Percentiles rank a stretch among this genome's conserved stretches.
Conservation (phyloP, 257 asterid genomes). For the Scutellaria galericulata region DNA sequence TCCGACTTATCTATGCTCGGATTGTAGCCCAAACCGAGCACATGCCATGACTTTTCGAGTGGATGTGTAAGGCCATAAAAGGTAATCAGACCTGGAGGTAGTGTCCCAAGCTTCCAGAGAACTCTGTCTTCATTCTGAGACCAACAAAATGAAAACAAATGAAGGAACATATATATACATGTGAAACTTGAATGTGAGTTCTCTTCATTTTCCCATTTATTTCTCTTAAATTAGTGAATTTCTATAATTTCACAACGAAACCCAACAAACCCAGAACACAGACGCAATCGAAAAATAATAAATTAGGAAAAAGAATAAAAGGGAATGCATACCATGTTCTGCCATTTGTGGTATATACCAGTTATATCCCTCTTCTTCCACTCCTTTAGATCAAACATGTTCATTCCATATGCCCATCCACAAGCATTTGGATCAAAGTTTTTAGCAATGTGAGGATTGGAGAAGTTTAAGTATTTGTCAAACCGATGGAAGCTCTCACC, state of each 20-base stretch:
- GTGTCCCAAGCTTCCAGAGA: constrained; percentile 97
- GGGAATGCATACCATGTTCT: constrained; percentile 72
- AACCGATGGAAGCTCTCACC: constrained; percentile 97
- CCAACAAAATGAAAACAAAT: constrained; percentile 26
- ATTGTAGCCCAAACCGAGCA: constrained; percentile 93
- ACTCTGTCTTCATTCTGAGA: constrained; percentile 87
- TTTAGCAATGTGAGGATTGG: constrained; percentile 91
- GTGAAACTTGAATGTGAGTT: background rate
- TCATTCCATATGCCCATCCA: constrained; percentile 99
- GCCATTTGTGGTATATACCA: constrained; percentile 99
- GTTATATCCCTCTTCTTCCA: constrained; percentile 98
- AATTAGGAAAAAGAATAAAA: constrained; percentile 13
- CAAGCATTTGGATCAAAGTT: constrained; percentile 95
- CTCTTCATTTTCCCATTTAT: constrained; percentile 10
- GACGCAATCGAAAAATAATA: background rate
- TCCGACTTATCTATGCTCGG: constrained; percentile 82
- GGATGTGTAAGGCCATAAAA: constrained; percentile 95
- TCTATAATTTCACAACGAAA: background rate
- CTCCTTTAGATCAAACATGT: constrained; percentile 88
- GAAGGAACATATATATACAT: background rate
- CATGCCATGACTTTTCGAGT: constrained; percentile 96
- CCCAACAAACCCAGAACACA: background rate
- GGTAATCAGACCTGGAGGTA: constrained; percentile 95
- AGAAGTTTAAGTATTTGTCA: constrained; percentile 93
- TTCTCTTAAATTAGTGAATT: background rate